Evolutionary conservation across 371 early-diverging fungal species (phyloP), one percentile per base, ranked within the genome.

Genomic region (Rhizopus arrhizus): DNA sequence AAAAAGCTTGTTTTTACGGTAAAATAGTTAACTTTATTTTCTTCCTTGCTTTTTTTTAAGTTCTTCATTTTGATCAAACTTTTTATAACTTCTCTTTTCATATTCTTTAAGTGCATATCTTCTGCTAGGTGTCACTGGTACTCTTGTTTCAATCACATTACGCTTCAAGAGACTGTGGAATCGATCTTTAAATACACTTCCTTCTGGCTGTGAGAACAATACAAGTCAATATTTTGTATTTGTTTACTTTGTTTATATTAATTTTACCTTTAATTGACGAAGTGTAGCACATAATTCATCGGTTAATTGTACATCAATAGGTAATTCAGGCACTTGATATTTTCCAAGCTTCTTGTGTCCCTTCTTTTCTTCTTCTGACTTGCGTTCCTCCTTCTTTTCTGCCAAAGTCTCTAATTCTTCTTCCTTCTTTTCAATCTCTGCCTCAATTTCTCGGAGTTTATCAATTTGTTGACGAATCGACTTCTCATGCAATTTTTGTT

Each of bases 141-240:
- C 74, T 64, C 92, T 75, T 15, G 94, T 86, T 71, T 96, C 97
- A 57, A 96, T 86, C 56, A 97, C 72, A 62, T 90, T 90, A 63
- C 96, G 89, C 67, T 92, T 85, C 70, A 93, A 89, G 51, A 95
- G 72, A 66, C 90, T 89, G 68, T 74, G 74, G 81, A 91, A 95
- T 41, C 91, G 81, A 64, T 96, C 96, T 38, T 75, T 74, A 64
- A 95, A 85, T 57, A 91, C 65, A 59, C 88, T 95, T 52, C 95
- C 92, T 81, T 96, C 95, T 15, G 96, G 94, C 87, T 91, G 72
- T n/a, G 29, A 49, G 9, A 15, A 76, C 13, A 57, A 53, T 16
- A 40, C 28, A 50, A 48, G 43, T 35, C 42, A 10, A 48, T 55
- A 65, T 56, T 22, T 55, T 16, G 4, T 9, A 11, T 31, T 34